Evolutionary conservation across 2,329 filamentous ascomycete species (phyloP).

Genomic region (Beauveria pseudobassiana): DNA sequence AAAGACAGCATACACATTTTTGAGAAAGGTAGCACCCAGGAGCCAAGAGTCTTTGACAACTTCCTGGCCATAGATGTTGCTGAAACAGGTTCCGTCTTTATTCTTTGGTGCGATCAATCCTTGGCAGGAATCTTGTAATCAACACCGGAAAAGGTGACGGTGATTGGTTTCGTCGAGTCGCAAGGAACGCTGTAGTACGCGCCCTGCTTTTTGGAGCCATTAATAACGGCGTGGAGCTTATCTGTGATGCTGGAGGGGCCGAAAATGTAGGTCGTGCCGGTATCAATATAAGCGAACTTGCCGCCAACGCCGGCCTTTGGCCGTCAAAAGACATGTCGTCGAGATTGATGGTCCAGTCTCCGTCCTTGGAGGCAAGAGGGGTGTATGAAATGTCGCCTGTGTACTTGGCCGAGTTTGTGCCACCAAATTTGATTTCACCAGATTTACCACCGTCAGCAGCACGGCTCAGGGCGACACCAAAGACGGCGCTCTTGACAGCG

Average conservation of each 20-base stretch:
- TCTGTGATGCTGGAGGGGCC: conserved; percentile 60
- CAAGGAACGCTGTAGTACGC: conserved; percentile 68
- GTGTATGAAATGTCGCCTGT: conserved; percentile 63
- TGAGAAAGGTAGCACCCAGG: conserved; percentile 78
- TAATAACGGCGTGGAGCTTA: conserved; percentile 60
- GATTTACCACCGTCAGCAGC: conserved; percentile 57
- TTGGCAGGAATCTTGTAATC: conserved; percentile 58
- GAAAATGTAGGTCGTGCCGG: conserved; percentile 74
- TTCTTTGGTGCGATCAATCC: conserved; percentile 58
- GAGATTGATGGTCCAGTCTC: conserved; percentile 67
- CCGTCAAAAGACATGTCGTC: conserved; percentile 59
- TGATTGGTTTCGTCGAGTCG: conserved; percentile 50
- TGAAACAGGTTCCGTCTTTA: conserved; percentile 47
- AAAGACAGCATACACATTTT: conserved; percentile 84
- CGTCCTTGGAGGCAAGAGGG: conserved; percentile 38
- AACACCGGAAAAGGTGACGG: conserved; percentile 60
- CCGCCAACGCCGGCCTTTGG: conserved; percentile 45
- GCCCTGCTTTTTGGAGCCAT: conserved; percentile 47
- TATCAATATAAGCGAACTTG: conserved; percentile 67
- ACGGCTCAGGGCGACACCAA: conserved; percentile 65
- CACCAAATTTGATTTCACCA: conserved; percentile 73
- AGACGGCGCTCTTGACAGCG: conserved; percentile 54
- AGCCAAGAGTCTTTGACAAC: conserved; percentile 65
- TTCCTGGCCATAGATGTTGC: conserved; percentile 67
- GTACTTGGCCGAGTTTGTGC: conserved; percentile 58